These are phyloP conservation scores for Zasmidium angulare DNA, from an alignment of 2,329 filamentous ascomycete species.

Conservation along the genomic window DNA sequence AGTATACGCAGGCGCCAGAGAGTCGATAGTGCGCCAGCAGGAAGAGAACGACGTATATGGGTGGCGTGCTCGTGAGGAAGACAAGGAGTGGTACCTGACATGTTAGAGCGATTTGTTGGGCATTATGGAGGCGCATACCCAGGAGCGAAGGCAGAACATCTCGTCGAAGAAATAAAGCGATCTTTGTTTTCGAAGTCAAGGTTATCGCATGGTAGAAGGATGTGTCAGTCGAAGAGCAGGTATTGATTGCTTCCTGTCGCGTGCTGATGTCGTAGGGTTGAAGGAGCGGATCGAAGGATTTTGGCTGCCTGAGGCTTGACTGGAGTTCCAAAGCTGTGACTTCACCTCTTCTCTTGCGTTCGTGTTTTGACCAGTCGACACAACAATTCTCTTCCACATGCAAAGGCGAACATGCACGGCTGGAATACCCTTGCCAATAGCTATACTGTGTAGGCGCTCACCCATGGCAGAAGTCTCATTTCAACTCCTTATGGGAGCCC, in stretches of 20 bases:
- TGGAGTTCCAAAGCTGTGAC: too few relatives aligned
- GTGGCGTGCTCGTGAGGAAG: constrained; percentile 52
- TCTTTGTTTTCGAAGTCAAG: not conserved
- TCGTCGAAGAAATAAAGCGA: not conserved
- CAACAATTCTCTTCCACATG: too few relatives aligned
- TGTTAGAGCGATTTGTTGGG: constrained; percentile 62
- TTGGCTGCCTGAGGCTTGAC: too few relatives aligned
- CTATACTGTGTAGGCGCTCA: too few relatives aligned
- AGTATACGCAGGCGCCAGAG: constrained; percentile 96
- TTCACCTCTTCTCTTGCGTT: too few relatives aligned
- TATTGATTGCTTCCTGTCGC: not conserved
- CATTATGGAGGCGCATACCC: constrained; percentile 6
- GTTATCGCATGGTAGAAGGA: constrained; percentile 10
- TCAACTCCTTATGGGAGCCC: too few relatives aligned
- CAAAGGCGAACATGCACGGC: too few relatives aligned
- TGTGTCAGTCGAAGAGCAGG: not conserved
- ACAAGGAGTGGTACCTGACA: constrained; percentile 55
- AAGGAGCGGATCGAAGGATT: not conserved
- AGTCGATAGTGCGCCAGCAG: constrained; percentile 91
- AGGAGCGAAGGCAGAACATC: constrained; percentile 16
- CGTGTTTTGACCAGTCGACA: too few relatives aligned
- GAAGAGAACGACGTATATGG: constrained; percentile 52
- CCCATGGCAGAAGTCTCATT: too few relatives aligned
- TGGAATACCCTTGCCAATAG: too few relatives aligned
- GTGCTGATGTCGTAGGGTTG: not conserved